Percentiles rank a stretch among this genome's conserved stretches.
These are phyloP conservation scores for Cordyceps farinosa DNA, from an alignment of 2,329 filamentous ascomycete genomes.

Conservation along the genomic window DNA sequence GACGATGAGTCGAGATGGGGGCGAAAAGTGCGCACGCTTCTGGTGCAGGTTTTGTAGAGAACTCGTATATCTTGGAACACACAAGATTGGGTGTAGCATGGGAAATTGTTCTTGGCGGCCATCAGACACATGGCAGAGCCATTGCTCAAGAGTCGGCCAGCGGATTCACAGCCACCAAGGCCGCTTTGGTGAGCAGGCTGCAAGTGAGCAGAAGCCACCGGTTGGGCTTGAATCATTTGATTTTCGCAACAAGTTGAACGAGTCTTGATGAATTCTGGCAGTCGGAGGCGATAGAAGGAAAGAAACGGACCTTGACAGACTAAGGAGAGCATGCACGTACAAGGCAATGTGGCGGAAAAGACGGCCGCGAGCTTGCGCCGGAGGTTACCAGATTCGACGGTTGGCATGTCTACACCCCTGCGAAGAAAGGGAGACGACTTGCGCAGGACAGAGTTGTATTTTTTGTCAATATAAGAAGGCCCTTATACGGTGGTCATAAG, in stretches of 20 bases:
- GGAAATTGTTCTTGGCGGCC: background rate
- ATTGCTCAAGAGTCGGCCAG: background rate
- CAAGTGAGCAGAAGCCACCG: background rate
- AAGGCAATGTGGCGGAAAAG: background rate
- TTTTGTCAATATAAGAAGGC: too few species aligned
- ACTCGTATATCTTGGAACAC: too few species aligned
- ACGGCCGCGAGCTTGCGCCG: too few species aligned
- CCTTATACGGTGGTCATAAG: too few species aligned
- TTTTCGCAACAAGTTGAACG: background rate
- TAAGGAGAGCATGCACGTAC: background rate
- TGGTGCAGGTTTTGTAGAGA: background rate
- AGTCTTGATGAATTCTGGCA: background rate
- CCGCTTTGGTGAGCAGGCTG: background rate
- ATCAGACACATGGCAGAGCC: background rate
- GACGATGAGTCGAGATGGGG: background rate
- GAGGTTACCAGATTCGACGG: too few species aligned
- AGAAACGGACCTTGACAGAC: background rate
- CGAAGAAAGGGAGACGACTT: too few species aligned
- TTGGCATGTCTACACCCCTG: too few species aligned
- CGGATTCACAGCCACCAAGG: too few species aligned
- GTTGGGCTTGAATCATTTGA: background rate
- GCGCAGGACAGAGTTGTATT: too few species aligned
- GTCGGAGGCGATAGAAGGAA: background rate
- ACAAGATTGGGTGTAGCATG: too few species aligned
- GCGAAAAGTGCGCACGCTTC: background rate